Evolutionary conservation across 306 rosid genomes (phyloP).

Genomic region (Lithocarpus polystachyus): DNA sequence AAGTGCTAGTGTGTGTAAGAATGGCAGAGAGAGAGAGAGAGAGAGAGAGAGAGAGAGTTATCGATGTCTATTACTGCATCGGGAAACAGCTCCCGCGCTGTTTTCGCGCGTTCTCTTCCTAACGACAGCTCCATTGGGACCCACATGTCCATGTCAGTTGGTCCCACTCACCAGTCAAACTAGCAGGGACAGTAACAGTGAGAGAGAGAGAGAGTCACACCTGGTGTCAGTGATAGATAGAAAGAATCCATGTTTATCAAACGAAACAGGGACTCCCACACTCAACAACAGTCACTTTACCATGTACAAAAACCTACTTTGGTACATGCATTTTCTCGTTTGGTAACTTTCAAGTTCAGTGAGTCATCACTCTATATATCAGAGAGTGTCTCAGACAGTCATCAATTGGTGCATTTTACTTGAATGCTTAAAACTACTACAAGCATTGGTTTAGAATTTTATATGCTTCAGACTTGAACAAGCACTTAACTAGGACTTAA

Average conservation of each 20-base stretch:
- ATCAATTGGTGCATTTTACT: no score
- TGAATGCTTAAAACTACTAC: no score
- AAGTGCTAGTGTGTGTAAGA: neutral
- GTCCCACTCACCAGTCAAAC: constrained; percentile 19
- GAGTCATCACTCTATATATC: no score
- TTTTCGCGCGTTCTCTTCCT: constrained; percentile 53
- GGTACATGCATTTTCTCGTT: no score
- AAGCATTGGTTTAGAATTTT: no score
- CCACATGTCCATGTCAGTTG: neutral
- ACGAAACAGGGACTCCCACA: no score
- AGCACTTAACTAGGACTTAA: neutral
- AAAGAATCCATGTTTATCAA: neutral
- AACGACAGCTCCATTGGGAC: constrained; percentile 9
- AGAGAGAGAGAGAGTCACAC: neutral
- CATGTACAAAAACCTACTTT: no score
- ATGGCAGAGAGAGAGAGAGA: neutral
- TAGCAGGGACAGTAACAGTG: neutral
- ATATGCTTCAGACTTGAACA: no score
- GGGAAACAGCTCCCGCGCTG: constrained; percentile 68
- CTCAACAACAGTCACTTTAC: no score
- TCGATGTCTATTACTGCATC: constrained; percentile 26
- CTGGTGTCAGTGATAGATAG: neutral
- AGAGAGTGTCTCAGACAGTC: no score
- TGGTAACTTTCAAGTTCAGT: no score
- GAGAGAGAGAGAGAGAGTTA: constrained; percentile 7